Evolutionary conservation across 139 green algal species (phyloP), one percentile per base, ranked within the genome.

Genomic region (Asterochloris sp.): DNA sequence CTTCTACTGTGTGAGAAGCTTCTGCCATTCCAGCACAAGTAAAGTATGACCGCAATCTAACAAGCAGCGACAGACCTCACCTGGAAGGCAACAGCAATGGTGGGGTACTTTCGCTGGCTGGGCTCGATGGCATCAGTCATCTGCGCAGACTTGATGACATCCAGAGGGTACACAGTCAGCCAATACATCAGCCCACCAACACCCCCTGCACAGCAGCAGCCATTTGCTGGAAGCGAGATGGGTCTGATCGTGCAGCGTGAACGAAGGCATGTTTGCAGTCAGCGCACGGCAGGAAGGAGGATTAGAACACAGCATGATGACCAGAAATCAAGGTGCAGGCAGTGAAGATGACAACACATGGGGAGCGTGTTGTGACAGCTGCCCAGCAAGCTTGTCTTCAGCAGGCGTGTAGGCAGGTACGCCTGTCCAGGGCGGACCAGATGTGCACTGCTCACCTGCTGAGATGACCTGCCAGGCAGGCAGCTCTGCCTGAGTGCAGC

Each of bases 121-220:
- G 80, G 83, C 61, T 89, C 83, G 71, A 98, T 94, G 77, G 69
- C 86, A 92, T 98, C 96, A 9, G 94, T 96, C 89, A 94, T 90
- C 91, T 98, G 96, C 24, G 92, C 92, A 38, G 79, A 91, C 90
- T 98, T 98, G 86, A 98, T 90, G 64, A 95, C 93, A 84, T 98
- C 96, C 61, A 98, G 87, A 0, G 96, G 96, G 89, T 95, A 98
- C 86, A 98, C 96, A 54, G 86, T 84, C 17, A 93, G 74, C 94
- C 95, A 98, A 88, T 98, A 98, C 2, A 95, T 85, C 62, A 96
- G 84, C 78, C 94, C 96, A 23, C 91, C 95, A 27, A 96, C 62
- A 8, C 93, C 95, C 79, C 91, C 89, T 23, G 90, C 88, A 19
- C 82, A 74, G 68, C 38, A 94, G 74, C n/a, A 94, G 86, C 23